phyloP scores from a whole-genome alignment of 2,329 filamentous ascomycete genomes.

The Arthrobotrys sinensis region DNA sequence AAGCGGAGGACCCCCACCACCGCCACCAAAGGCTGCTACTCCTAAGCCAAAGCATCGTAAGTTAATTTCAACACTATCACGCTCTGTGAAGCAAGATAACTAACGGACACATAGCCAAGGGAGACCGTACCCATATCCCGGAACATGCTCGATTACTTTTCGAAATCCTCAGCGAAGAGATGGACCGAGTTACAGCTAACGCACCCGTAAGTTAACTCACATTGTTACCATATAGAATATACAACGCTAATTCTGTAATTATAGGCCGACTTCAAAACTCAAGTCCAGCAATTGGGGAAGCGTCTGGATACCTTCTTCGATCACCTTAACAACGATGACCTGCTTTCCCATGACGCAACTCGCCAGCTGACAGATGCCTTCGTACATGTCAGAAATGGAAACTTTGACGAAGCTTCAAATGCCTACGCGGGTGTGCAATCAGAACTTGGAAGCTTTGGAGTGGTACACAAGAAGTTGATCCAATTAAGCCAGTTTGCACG shows the following conservation, averaged over 20 bases:
- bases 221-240: background rate
- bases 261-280: constrained; percentile 80
- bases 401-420: constrained; percentile 75
- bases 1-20: constrained; percentile 71
- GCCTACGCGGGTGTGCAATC: constrained; percentile 14
- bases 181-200: constrained; percentile 87
- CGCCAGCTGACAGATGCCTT: constrained; percentile 31
- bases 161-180: constrained; percentile 84
- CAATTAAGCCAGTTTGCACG: constrained; percentile 42
- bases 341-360: constrained; percentile 28
- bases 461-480: constrained; percentile 56
- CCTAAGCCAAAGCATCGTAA: constrained; percentile 77
- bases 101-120: constrained; percentile 71
- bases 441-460: constrained; percentile 27
- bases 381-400: constrained; percentile 81
- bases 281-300: constrained; percentile 95
- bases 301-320: constrained; percentile 94
- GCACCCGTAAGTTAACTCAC: constrained; percentile 74
- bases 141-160: constrained; percentile 81
- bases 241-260: background rate
- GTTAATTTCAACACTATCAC: constrained; percentile 48
- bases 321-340: constrained; percentile 93
- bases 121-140: constrained; percentile 92
- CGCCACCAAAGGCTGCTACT: constrained; percentile 70
- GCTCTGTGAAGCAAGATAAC: constrained; percentile 45